Evolutionary conservation across 2,329 filamentous ascomycete species (phyloP), one percentile per base, ranked within the genome.

Genomic region (Cytospora piceae): DNA sequence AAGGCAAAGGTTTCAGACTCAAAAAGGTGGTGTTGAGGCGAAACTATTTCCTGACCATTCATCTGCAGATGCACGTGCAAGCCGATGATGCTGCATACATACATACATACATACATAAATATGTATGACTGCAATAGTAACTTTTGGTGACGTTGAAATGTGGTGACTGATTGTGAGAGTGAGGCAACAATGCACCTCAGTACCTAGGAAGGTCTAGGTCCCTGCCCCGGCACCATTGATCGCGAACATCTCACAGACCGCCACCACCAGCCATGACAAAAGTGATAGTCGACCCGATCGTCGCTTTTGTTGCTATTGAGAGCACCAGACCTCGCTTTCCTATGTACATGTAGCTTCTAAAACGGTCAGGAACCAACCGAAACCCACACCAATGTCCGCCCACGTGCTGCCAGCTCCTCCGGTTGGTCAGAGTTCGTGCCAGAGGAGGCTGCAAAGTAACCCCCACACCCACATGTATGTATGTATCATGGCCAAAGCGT

Each of bases 391-490:
- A 22, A n/a, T 49, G n/a, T 5, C 46, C 12, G 46, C 22, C 46
- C 46, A 49, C 46, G 46, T 49, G 46, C 46, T 22, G 46, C 46
- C 22, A 49, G n/a, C 46, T n/a, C 24, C 46, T 49, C 46, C 46
- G n/a, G 46, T 24, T 22, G n/a, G n/a, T 24, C n/a, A 22, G 22
- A 49, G n/a, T 7, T 24, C 8, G n/a, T 22, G 42, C n/a, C 46
- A 49, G n/a, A 42, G 37, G 20, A 42, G 20, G 20, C 8, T 42
- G 39, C 39, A 42, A 42, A 42, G 39, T 17, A 42, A 42, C 39
- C 39, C 39, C 39, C 39, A 42, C 39, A 42, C 39, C 4, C 39
- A n/a, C 39, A 2, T n/a, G 15, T 42, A n/a, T 4, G 17, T 20
- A 17, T 20, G 39, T 42, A 42, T 6, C 39, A 12, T 42, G 39